phyloP scores from a whole-genome alignment of 208 protist genomes.

The Acanthamoeba lenticulata region DNA sequence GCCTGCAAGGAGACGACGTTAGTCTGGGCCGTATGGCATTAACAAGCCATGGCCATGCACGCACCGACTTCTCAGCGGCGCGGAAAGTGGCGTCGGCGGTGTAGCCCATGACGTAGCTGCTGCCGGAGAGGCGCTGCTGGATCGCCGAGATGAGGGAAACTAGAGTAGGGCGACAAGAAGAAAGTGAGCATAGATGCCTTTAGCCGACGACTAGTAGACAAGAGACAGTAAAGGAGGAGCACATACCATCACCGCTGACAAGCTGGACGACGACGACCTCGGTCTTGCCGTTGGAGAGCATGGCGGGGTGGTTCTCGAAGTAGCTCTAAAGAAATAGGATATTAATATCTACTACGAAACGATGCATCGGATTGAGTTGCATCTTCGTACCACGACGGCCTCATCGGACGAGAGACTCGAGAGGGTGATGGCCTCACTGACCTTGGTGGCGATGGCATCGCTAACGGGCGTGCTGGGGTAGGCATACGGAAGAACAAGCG shows the following conservation, averaged over 20 bases:
- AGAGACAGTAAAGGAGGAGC: not conserved
- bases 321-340: not conserved
- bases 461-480: not conserved
- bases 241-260: not conserved
- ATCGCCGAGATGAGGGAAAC: not conserved
- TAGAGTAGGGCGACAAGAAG: not conserved
- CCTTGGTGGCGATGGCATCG: not conserved
- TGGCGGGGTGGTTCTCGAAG: not conserved
- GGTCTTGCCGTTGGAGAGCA: constrained; percentile 13
- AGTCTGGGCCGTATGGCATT: not conserved
- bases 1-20: not conserved
- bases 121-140: not conserved
- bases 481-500: not conserved
- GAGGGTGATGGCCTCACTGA: not conserved
- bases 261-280: not conserved
- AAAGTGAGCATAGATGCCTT: not conserved
- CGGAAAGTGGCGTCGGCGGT: not conserved
- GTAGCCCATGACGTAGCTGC: not conserved
- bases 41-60: not conserved
- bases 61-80: not conserved
- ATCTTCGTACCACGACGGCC: not conserved
- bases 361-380: not conserved
- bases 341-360: too few species aligned
- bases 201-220: not conserved
- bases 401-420: not conserved